These are phyloP conservation scores for Fraxinus sp. DNA, from an alignment of 305 asterid genomes.

Conservation along the genomic window DNA sequence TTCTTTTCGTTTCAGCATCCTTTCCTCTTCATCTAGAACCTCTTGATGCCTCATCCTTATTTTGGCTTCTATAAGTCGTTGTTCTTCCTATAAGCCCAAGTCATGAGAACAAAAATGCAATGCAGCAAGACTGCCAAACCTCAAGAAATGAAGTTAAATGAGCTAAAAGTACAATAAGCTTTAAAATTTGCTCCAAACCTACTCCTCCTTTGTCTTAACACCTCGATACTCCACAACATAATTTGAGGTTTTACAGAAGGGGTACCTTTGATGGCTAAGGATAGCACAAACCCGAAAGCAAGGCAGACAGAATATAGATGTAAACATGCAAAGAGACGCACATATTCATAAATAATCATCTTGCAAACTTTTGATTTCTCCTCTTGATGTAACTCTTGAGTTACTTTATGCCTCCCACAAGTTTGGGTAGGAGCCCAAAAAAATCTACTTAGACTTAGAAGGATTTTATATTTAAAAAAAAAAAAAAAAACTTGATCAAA, in stretches of 20 bases:
- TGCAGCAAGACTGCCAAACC: constrained; percentile 20
- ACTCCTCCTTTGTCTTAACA: constrained; percentile 82
- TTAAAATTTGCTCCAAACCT: constrained; percentile 95
- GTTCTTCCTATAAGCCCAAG: constrained; percentile 69
- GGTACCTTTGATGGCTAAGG: constrained; percentile 73
- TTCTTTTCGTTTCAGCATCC: constrained; percentile 50
- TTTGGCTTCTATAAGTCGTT: constrained; percentile 93
- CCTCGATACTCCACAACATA: constrained; percentile 99
- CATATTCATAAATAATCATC: not conserved
- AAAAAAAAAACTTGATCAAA: not conserved
- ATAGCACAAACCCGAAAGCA: constrained; percentile 19
- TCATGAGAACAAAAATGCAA: not conserved
- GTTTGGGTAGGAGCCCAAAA: too few species aligned
- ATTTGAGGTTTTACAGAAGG: constrained; percentile 91
- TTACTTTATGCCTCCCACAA: too few species aligned
- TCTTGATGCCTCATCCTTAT: constrained; percentile 94
- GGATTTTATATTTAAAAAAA: too few species aligned
- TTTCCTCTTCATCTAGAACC: constrained; percentile 83
- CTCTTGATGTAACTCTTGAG: not conserved
- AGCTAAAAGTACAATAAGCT: constrained; percentile 23
- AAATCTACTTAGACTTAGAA: too few species aligned
- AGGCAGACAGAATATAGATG: not conserved
- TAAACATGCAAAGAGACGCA: not conserved
- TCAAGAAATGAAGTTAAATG: not conserved
- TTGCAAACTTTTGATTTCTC: not conserved